Percentiles rank a stretch among this genome's conserved stretches.
These are phyloP conservation scores for Xylaria curta DNA, from an alignment of 495 filamentous ascomycete genomes.

Conservation along the genomic window DNA sequence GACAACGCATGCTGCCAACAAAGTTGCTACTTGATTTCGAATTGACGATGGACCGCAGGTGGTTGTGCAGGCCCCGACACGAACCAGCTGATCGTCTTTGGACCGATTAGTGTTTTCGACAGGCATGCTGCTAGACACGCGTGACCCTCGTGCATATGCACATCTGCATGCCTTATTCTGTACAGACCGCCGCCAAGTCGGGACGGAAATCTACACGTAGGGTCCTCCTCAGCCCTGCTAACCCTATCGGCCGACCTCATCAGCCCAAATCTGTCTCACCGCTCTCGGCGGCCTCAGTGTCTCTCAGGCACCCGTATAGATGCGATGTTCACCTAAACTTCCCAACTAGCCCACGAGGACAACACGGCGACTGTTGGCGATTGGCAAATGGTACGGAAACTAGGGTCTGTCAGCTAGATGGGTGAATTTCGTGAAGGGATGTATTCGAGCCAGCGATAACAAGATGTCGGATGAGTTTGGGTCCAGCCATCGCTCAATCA, in stretches of 20 bases:
- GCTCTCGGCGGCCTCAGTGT: conserved; percentile 5
- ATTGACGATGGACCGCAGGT: not conserved
- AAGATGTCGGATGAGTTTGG: not conserved
- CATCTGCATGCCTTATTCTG: not conserved
- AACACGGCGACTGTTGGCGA: not conserved
- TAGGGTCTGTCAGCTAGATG: not conserved
- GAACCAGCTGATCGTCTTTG: not conserved
- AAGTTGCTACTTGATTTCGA: not conserved
- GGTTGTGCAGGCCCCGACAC: not conserved
- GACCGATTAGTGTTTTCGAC: not conserved
- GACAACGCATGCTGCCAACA: not conserved
- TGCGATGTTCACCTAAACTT: not conserved
- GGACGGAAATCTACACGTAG: not conserved
- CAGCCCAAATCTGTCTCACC: conserved; percentile 17
- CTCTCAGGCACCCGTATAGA: not conserved
- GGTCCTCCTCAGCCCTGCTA: conserved; percentile 31
- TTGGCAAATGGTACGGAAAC: not conserved
- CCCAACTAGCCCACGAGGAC: not conserved
- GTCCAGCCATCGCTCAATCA: not conserved
- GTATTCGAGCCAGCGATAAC: not conserved
- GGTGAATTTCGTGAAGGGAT: not conserved
- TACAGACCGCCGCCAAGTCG: not conserved
- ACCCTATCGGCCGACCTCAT: conserved; percentile 31
- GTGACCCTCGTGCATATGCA: not conserved
- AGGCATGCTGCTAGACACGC: not conserved